Evolutionary conservation across 306 rosid species (phyloP).

Genomic region (Cotoneaster glaucophyllus): DNA sequence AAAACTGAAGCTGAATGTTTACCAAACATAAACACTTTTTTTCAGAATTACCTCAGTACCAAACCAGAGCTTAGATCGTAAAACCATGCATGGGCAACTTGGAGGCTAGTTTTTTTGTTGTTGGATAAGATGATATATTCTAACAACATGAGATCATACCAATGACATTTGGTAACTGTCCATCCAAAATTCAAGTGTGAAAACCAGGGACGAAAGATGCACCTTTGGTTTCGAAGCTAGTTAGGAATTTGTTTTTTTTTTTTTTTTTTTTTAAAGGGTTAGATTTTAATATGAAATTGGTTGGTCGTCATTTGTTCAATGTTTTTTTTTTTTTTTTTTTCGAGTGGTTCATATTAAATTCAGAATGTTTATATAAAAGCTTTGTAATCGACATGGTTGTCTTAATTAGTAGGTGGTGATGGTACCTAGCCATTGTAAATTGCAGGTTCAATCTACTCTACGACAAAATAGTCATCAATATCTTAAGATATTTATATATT

Average conservation of each 20-base stretch:
- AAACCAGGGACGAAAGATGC: neutral
- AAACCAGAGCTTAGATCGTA: too few species aligned
- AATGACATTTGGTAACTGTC: neutral
- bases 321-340: neutral
- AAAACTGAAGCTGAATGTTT: too few species aligned
- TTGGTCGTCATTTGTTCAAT: neutral
- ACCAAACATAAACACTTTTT: too few species aligned
- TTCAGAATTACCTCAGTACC: too few species aligned
- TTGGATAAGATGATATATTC: neutral
- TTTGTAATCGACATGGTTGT: neutral
- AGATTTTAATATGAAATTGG: neutral
- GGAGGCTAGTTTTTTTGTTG: neutral
- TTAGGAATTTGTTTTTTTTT: neutral
- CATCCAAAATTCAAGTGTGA: neutral
- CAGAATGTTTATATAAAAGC: neutral
- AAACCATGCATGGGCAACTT: neutral
- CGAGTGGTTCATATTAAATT: neutral
- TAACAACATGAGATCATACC: neutral
- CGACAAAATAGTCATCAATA: neutral
- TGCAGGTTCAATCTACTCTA: neutral
- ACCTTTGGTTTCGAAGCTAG: neutral
- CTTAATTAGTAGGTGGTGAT: neutral
- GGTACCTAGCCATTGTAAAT: neutral
- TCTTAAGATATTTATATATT: neutral
- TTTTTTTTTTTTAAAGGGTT: neutral